Evolutionary conservation across 2,329 filamentous ascomycete genomes (phyloP), one percentile per base, ranked within the genome.

Genomic region (Aureobasidium uvarum): DNA sequence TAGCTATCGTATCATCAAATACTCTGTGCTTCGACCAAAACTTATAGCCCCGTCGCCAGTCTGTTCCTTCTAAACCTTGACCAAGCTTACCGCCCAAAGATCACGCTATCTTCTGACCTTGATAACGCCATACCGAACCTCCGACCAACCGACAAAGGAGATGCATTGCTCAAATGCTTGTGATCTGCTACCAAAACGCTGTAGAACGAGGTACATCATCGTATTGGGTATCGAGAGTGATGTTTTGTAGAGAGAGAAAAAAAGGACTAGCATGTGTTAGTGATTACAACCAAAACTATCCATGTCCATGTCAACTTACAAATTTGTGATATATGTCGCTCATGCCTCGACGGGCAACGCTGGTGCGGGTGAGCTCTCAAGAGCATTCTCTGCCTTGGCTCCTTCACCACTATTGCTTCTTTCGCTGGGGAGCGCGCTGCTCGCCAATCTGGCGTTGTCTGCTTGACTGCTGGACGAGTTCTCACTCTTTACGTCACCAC

Each of bases 401-500:
- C 69, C 68, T 75, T 79, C 76, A 43, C 80, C 81, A n/a, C 78
- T 79, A 64, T 81, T 83, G 71, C 84, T 87, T 78, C 83, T 85
- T 69, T 88, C 86, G 71, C 85, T 85, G 39, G 82, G 80, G 59
- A 86, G 76, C 23, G 81, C 85, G 70, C 83, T 86, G 75, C 83
- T 83, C 72, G 82, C 83, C 66, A 83, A 81, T 70, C 84, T 84
- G 64, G 81, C 77, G 73, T 86, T 86, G 25, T 73, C 64, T 66
- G 77, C 78, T 62, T 86, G 83, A 71, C 81, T 85, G 43, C 84
- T 84, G 31, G 79, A 80, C 6, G 80, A 81, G 64, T 79, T 81
- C 67, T 85, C 80, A 66, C 81, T 85, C 71, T 83, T 83, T 55
- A 84, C 80, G 56, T 88, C 87, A 69, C 85, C 85, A 71, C 86